Percentiles rank a stretch among this genome's conserved stretches.
Evolutionary conservation across 2,329 filamentous ascomycete species (phyloP).

Genomic region (Fusarium abutilonis): DNA sequence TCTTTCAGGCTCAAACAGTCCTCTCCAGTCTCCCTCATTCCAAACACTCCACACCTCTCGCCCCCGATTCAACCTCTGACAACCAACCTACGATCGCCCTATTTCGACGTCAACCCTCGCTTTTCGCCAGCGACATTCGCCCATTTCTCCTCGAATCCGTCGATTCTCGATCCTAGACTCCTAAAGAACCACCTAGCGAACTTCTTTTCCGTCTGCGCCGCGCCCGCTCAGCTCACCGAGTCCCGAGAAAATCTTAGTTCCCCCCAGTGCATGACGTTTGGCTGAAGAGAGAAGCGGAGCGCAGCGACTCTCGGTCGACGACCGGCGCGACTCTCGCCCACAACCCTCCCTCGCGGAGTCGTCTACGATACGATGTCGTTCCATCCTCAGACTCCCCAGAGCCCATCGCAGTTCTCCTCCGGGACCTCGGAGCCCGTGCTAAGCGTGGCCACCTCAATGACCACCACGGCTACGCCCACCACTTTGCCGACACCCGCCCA

Average conservation of each 20-base stretch:
- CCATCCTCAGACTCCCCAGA: slow-evolving; percentile 74
- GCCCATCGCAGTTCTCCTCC: slow-evolving; percentile 70
- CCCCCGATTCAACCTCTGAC: slow-evolving; percentile 45
- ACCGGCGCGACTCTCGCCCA: slow-evolving; percentile 48
- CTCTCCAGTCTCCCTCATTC: slow-evolving; percentile 44
- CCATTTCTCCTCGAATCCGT: slow-evolving; percentile 31
- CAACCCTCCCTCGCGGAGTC: slow-evolving; percentile 48
- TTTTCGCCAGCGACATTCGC: slow-evolving; percentile 39
- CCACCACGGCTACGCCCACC: slow-evolving; percentile 60
- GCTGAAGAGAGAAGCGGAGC: slow-evolving; percentile 46
- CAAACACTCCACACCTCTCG: slow-evolving; percentile 45
- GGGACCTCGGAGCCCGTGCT: slow-evolving; percentile 62
- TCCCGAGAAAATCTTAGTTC: slow-evolving; percentile 43
- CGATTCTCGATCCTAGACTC: slow-evolving; percentile 22
- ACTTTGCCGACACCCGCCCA: slow-evolving; percentile 70
- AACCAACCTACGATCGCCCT: slow-evolving; percentile 41
- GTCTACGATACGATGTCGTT: slow-evolving; percentile 72
- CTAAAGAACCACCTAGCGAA: slow-evolving; percentile 9
- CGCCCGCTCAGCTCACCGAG: slow-evolving; percentile 28
- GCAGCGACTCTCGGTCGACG: slow-evolving; percentile 49
- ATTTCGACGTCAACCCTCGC: slow-evolving; percentile 43
- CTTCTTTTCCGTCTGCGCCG: slow-evolving; percentile 31
- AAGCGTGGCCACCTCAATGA: slow-evolving; percentile 63
- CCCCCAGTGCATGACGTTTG: slow-evolving; percentile 45
- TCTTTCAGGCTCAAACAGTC: slow-evolving; percentile 47